These are phyloP conservation scores for Sporobolomyces roseus DNA, from an alignment of 768 basidiomycete genomes.

Conservation along the genomic window DNA sequence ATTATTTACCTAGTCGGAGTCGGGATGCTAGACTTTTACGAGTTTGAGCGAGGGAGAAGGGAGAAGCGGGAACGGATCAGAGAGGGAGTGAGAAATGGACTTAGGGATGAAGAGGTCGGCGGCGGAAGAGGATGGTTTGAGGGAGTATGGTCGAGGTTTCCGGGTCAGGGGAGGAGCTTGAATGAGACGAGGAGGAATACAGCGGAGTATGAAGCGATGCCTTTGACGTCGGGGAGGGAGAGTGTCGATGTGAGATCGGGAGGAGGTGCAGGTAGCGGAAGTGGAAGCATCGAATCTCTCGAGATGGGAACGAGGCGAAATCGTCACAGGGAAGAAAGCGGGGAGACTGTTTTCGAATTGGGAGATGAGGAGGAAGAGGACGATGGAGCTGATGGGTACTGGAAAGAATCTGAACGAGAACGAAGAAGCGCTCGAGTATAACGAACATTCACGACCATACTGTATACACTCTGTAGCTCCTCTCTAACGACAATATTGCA, in stretches of 20 bases:
- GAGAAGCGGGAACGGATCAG: not conserved
- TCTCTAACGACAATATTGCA: not conserved
- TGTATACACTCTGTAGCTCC: not conserved
- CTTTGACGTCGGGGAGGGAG: constrained; percentile 17
- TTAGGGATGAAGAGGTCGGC: not conserved
- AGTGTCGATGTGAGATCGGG: not conserved
- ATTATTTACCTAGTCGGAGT: constrained; percentile 69
- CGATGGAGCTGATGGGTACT: constrained; percentile 28
- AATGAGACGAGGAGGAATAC: not conserved
- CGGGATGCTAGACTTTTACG: constrained; percentile 65
- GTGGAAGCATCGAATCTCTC: constrained; percentile 8
- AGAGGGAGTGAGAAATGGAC: not conserved
- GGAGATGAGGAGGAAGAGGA: constrained; percentile 30
- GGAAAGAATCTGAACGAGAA: constrained; percentile 20
- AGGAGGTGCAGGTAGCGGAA: not conserved
- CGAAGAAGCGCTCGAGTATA: not conserved
- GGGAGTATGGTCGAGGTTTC: not conserved
- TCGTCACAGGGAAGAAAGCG: not conserved
- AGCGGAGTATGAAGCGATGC: constrained; percentile 27
- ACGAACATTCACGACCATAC: not conserved
- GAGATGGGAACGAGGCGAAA: not conserved
- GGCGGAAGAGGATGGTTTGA: constrained; percentile 1
- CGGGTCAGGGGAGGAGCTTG: not conserved
- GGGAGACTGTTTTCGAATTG: constrained; percentile 32
- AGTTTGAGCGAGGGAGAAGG: constrained; percentile 4